These are phyloP conservation scores for Leptomonas pyrrhocoris DNA, from an alignment of 208 protist species.

Conservation along the genomic window DNA sequence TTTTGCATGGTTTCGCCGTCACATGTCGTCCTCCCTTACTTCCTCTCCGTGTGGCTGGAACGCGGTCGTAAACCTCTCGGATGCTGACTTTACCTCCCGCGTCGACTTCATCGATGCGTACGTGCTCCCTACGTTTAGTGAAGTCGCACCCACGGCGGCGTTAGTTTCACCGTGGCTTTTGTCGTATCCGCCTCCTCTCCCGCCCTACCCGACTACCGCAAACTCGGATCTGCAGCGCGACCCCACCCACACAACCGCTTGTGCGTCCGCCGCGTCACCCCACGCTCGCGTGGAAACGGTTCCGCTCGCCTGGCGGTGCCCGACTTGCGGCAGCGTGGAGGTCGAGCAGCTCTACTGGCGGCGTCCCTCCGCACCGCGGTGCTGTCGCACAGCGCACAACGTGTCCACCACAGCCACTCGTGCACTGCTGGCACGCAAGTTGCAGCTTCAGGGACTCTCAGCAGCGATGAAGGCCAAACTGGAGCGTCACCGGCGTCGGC, in stretches of 20 bases:
- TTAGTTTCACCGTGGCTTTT: constrained; percentile 50
- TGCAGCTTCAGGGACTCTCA: constrained; percentile 9
- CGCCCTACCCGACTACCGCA: background rate
- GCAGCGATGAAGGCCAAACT: constrained; percentile 23
- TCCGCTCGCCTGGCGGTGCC: constrained; percentile 54
- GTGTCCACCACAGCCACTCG: background rate
- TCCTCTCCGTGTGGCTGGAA: background rate
- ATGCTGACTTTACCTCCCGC: constrained; percentile 53
- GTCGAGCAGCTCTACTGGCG: constrained; percentile 45
- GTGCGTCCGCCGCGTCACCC: background rate
- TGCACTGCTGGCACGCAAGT: constrained; percentile 13
- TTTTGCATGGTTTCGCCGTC: background rate
- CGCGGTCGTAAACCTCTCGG: constrained; percentile 33
- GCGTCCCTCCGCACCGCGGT: background rate
- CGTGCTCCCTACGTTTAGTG: constrained; percentile 39
- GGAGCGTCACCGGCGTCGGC: constrained; percentile 24
- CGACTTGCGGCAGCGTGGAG: constrained; percentile 40
- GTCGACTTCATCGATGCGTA: constrained; percentile 42
- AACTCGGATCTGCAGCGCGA: background rate
- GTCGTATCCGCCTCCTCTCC: background rate
- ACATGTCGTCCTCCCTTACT: background rate
- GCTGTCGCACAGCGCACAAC: background rate
- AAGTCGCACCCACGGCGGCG: constrained; percentile 6
- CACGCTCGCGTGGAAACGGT: constrained; percentile 19
- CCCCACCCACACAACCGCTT: no score